Base-by-base conservation (phyloP, 352 stramenopile species). In the Globisporangium spinosum region DNA sequence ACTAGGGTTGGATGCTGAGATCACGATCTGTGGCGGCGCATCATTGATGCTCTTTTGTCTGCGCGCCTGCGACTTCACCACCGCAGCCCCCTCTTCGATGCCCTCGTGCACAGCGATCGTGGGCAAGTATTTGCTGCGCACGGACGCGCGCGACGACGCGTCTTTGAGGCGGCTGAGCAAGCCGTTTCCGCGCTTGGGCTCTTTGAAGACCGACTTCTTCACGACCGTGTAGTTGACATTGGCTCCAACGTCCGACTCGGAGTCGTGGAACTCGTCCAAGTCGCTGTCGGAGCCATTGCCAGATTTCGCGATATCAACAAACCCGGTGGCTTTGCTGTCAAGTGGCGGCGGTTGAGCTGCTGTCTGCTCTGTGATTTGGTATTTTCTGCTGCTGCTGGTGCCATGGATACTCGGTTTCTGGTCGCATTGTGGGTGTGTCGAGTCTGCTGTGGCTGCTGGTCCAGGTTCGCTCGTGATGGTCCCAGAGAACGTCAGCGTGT, bases 191-290 rank as follows among this genome's bases (percentile, higher is more conserved):
- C 35, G 47, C 38, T 67, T 71, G 25, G 60, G 27, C 22, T 83
- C 71, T 49, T 87, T 89, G 76, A 83, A 90, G 22, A 89, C 82
- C 58, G 83, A 90, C 60, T 91, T 91, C 57, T 79, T 84, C 20
- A 91, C 82, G 29, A 91, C 51, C 17, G 74, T 65, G 40, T 78
- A 78, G 22, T 75, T 72, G 7, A 32, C 6, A 20, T 75, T 71
- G 6, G 32, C 17, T 20, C 13, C 22, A 15, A 40, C 54, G 35
- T 72, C 67, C 22, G 61, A 64, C 67, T 68, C 62, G 13, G 67
- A 72, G 61, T 72, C 67, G 45, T 72, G 61, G 34, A 62, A 72
- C 67, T 72, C 67, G 49, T 72, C 55, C 55, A 38, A 64, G 61
- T 70, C 65, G 35, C 58, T 66, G 34, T 69, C 56, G 12, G 22